Evolutionary conservation across 2,329 filamentous ascomycete species (phyloP), one percentile per base, ranked within the genome.

Genomic region (Grosmannia clavigera): DNA sequence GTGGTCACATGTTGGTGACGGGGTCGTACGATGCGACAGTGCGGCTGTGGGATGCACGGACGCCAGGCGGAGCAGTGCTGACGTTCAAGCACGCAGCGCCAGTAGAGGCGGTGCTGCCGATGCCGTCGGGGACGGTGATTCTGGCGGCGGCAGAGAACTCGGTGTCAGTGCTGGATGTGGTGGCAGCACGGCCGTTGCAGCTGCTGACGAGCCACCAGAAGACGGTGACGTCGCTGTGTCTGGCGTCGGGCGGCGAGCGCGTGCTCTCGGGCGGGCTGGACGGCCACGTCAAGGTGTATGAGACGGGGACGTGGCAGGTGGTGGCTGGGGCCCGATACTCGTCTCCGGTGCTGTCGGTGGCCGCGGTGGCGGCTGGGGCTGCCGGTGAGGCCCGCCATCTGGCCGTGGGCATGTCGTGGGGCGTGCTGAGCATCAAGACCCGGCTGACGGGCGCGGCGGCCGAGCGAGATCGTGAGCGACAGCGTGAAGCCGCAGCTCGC

Each of bases 21-120:
- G 94, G 95, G 56, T 92, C 89, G 73, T 99, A 99, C 75, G 94
- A 99, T 73, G 84, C 90, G 63, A 96, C 92, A 0, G 92, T 97
- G 57, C 85, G 88, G 64, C 75, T 99, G 27, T 99, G 94, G 94
- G 94, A 99, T 75, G 86, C 92, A 1, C 81, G 94, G 65, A 83
- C 85, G 43, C 83, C 85, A 65, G 82, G 72, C 68, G 79, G 74
- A 68, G 78, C 72, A 7, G 90, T 91, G 64, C 94, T 99, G 86
- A 90, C 88, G 0, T 97, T 99, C 77, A 94, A 95, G 77, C 92
- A 96, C 75, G 82, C 85, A n/a, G 88, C 88, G 19, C 87, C 92
- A 2, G 82, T 99, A 27, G 94, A 99, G 73, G 81, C 84, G 58
- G 87, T 99, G n/a, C 78, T 97, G 5, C 85, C 92, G 7, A 84